Evolutionary conservation across 2,329 filamentous ascomycete species (phyloP).

Genomic region (Fusarium heterosporum): DNA sequence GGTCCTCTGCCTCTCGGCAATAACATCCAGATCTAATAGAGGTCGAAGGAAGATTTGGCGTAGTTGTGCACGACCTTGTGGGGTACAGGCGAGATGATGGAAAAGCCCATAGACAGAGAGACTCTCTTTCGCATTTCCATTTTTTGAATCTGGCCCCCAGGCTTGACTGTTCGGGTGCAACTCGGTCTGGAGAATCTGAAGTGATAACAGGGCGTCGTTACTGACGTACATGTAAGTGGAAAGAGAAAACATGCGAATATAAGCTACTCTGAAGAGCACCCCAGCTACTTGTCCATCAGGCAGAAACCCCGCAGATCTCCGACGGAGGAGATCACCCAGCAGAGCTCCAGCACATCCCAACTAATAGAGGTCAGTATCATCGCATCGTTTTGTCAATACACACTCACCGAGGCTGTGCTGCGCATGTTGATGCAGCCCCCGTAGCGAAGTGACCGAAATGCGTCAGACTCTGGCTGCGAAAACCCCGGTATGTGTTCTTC

Average conservation of each 20-base stretch:
- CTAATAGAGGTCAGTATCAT: slow-evolving; percentile 50
- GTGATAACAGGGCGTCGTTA: slow-evolving; percentile 79
- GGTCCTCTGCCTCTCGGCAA: slow-evolving; percentile 77
- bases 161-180: slow-evolving; percentile 84
- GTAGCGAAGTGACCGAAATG: slow-evolving; percentile 74
- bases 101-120: slow-evolving; percentile 89
- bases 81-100: slow-evolving; percentile 76
- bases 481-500: slow-evolving; percentile 52
- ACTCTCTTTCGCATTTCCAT: slow-evolving; percentile 78
- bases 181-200: slow-evolving; percentile 88
- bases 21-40: slow-evolving; percentile 73
- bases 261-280: slow-evolving; percentile 66
- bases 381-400: background rate
- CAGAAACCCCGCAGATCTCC: slow-evolving; percentile 67
- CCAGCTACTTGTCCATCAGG: slow-evolving; percentile 68
- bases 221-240: slow-evolving; percentile 79
- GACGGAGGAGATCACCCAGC: slow-evolving; percentile 79
- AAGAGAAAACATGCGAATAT: slow-evolving; percentile 81
- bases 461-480: slow-evolving; percentile 59
- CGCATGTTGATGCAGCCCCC: slow-evolving; percentile 79
- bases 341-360: slow-evolving; percentile 90
- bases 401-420: slow-evolving; percentile 72
- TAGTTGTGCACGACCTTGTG: slow-evolving; percentile 80
- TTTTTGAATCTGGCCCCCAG: slow-evolving; percentile 62
- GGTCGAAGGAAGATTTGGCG: slow-evolving; percentile 87